These are phyloP conservation scores for Conticribra guillardii DNA, from an alignment of 108 stramenopile species.

Conservation along the genomic window DNA sequence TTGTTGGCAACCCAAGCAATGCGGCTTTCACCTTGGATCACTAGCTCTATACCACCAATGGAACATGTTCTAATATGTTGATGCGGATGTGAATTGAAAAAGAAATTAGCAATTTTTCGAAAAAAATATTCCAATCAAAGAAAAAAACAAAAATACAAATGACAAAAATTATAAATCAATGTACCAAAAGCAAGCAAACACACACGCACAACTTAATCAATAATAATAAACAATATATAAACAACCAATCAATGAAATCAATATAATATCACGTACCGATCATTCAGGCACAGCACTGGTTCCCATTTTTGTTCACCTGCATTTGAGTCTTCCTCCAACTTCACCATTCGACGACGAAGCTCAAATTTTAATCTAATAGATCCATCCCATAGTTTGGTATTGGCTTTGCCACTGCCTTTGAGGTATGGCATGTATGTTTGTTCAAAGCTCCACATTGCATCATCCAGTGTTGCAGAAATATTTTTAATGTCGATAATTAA, in stretches of 20 bases:
- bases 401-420: slow-evolving; percentile 80
- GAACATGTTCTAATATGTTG: slow-evolving; percentile 68
- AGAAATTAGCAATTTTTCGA: no score
- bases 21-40: slow-evolving; percentile 78
- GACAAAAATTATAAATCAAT: no score
- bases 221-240: no score
- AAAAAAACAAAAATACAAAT: no score
- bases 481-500: slow-evolving; percentile 85
- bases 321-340: slow-evolving; percentile 21
- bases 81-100: no score
- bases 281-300: slow-evolving; percentile 87
- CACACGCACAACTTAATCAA: no score
- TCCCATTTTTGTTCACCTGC: slow-evolving; percentile 60
- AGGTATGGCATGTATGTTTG: slow-evolving; percentile 93
- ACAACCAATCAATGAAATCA: no score
- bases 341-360: slow-evolving; percentile 58
- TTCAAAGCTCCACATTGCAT: slow-evolving; percentile 87
- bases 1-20: slow-evolving; percentile 88
- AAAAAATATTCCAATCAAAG: no score
- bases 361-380: slow-evolving; percentile 87
- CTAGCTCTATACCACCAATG: slow-evolving; percentile 77
- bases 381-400: slow-evolving; percentile 78
- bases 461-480: slow-evolving; percentile 82
- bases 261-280: no score
- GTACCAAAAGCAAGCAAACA: no score